Conservation (phyloP, 2,329 filamentous ascomycete genomes). For the Pestalotiopsis sp. region DNA sequence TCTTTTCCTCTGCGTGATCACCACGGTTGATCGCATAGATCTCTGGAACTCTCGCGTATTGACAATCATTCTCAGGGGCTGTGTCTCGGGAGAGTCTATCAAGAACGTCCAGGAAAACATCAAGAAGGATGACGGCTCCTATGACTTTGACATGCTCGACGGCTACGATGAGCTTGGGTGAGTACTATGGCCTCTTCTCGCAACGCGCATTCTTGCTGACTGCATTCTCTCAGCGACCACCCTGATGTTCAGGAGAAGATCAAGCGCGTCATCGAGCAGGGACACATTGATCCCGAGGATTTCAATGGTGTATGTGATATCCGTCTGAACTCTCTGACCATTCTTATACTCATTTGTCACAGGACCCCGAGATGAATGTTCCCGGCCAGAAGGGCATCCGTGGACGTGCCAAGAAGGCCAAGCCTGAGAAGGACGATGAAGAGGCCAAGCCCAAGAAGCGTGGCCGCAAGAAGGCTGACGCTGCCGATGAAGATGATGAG, state of each 20-base stretch:
- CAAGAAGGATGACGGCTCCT: slow-evolving; percentile 42
- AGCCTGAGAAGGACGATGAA: slow-evolving; percentile 34
- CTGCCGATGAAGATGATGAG: slow-evolving; percentile 24
- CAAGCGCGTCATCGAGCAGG: slow-evolving; percentile 69
- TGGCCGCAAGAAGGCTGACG: slow-evolving; percentile 35
- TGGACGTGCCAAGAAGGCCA: slow-evolving; percentile 36
- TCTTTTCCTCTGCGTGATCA: slow-evolving; percentile 6
- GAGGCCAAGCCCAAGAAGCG: slow-evolving; percentile 36
- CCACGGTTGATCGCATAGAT: neutral
- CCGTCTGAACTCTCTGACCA: slow-evolving; percentile 9
- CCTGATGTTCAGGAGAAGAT: slow-evolving; percentile 74
- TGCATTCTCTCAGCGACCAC: slow-evolving; percentile 38
- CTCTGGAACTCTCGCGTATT: slow-evolving; percentile 12
- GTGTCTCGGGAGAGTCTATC: slow-evolving; percentile 77
- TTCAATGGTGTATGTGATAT: slow-evolving; percentile 77
- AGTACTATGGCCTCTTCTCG: slow-evolving; percentile 24
- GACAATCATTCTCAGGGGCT: slow-evolving; percentile 66
- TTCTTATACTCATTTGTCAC: slow-evolving; percentile 14
- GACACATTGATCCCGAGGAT: slow-evolving; percentile 81
- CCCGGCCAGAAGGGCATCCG: slow-evolving; percentile 69
- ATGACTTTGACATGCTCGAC: slow-evolving; percentile 70
- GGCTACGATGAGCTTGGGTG: slow-evolving; percentile 75
- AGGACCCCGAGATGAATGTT: slow-evolving; percentile 77
- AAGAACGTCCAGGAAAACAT: slow-evolving; percentile 63
- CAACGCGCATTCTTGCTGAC: slow-evolving; percentile 12